Percentiles rank a stretch among this genome's conserved stretches.
These are phyloP conservation scores for Emergomyces orientalis DNA, from an alignment of 2,329 filamentous ascomycete genomes.

Conservation along the genomic window DNA sequence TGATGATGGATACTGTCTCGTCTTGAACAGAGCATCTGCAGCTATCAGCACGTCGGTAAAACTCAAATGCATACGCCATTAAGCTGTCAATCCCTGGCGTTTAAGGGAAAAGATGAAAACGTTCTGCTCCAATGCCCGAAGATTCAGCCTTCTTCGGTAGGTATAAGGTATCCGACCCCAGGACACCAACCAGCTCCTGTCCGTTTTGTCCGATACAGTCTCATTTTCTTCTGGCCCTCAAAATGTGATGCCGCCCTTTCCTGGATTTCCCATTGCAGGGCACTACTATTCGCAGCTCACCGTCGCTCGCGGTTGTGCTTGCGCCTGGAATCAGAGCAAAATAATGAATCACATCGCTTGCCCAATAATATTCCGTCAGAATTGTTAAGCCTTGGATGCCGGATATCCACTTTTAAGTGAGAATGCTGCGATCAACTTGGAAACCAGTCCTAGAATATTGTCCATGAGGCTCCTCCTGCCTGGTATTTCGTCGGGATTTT, in stretches of 20 bases:
- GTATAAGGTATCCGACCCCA: neutral
- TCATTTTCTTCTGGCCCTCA: neutral
- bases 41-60: constrained; percentile 12
- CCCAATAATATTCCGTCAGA: neutral
- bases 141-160: neutral
- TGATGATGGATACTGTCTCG: constrained; percentile 10
- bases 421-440: neutral
- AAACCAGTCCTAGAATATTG: constrained; percentile 3
- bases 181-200: neutral
- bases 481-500: neutral
- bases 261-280: neutral
- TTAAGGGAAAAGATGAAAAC: neutral
- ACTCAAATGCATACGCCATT: neutral
- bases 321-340: constrained; percentile 6
- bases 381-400: constrained; percentile 3
- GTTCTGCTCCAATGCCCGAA: neutral
- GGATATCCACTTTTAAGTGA: neutral
- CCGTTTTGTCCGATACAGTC: neutral
- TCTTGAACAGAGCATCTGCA: constrained; percentile 13
- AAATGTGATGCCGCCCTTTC: neutral
- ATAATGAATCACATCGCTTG: neutral
- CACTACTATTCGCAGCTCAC: constrained; percentile 2
- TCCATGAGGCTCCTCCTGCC: neutral
- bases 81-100: neutral
- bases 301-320: constrained; percentile 7